Conservation (phyloP, 306 rosid species). For the Cyclanthera cordifolia region DNA sequence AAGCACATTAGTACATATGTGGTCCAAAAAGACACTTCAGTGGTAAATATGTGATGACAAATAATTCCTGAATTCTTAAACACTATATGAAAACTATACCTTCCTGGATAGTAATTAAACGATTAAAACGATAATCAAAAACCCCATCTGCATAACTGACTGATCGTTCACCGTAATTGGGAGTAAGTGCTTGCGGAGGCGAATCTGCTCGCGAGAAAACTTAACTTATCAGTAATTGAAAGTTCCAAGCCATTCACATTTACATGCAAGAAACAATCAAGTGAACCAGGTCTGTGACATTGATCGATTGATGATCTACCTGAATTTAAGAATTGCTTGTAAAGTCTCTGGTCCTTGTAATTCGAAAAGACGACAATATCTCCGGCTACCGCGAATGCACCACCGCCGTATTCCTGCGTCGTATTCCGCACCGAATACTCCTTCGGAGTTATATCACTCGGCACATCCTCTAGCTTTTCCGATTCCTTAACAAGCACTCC, state of each 20-base stretch:
- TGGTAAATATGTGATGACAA: neutral
- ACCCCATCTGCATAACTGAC: constrained; percentile 83
- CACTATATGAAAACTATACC: constrained; percentile 26
- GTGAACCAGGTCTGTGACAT: too few relatives aligned
- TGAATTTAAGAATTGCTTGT: constrained; percentile 49
- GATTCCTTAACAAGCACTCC: constrained; percentile 72
- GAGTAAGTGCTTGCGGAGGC: constrained; percentile 54
- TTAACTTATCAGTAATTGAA: constrained; percentile 8
- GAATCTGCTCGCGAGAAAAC: constrained; percentile 33
- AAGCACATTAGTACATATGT: neutral
- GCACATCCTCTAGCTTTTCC: constrained; percentile 39
- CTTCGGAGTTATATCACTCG: constrained; percentile 72
- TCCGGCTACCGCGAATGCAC: constrained; percentile 64
- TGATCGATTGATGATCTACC: too few relatives aligned
- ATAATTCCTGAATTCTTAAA: neutral
- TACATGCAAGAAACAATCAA: too few relatives aligned
- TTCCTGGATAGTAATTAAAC: constrained; percentile 71
- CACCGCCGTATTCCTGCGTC: constrained; percentile 95
- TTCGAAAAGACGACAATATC: constrained; percentile 57
- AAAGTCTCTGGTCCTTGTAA: constrained; percentile 79
- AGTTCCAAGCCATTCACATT: too few relatives aligned
- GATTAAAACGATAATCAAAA: constrained; percentile 59
- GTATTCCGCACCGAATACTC: constrained; percentile 72
- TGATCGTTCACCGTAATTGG: constrained; percentile 58
- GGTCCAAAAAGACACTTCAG: neutral